These are phyloP conservation scores for Udeniomyces megalosporus DNA, from an alignment of 768 basidiomycete species.

Conservation along the genomic window DNA sequence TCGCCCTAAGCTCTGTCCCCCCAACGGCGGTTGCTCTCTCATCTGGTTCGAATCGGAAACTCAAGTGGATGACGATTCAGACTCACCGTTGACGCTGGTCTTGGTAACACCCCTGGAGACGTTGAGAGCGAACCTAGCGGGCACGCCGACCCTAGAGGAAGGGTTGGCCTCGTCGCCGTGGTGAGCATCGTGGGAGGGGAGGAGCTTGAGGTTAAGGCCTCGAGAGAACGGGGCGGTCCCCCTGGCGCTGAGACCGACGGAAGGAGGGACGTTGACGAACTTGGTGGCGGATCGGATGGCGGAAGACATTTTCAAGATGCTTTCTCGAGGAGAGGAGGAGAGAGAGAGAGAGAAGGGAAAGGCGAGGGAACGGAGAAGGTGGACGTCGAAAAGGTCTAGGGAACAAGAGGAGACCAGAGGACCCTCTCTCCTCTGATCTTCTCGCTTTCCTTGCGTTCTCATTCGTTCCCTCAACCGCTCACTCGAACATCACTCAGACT, in stretches of 20 bases:
- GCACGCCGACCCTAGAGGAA: not conserved
- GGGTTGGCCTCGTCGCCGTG: not conserved
- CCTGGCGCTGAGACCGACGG: not conserved
- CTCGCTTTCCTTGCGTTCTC: no score
- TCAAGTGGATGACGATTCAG: no score
- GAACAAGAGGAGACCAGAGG: not conserved
- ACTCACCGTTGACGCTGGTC: constrained; percentile 14
- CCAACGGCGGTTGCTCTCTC: no score
- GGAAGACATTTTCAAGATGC: not conserved
- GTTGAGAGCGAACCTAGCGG: not conserved
- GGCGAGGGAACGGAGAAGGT: not conserved
- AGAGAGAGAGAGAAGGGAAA: not conserved
- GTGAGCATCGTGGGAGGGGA: constrained; percentile 5
- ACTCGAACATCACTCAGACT: not conserved
- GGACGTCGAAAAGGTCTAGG: not conserved
- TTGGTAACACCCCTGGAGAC: not conserved
- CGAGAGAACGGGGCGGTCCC: not conserved
- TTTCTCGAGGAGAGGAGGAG: not conserved
- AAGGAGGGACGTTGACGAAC: constrained; percentile 6
- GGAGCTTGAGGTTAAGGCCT: not conserved
- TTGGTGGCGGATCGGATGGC: constrained; percentile 2
- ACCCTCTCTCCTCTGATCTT: not conserved
- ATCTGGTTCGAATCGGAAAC: no score
- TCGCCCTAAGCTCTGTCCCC: no score
- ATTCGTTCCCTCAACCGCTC: no score